These are phyloP conservation scores for Naganishia liquefaciens DNA, from an alignment of 1,284 basidiomycete species.

Conservation along the genomic window DNA sequence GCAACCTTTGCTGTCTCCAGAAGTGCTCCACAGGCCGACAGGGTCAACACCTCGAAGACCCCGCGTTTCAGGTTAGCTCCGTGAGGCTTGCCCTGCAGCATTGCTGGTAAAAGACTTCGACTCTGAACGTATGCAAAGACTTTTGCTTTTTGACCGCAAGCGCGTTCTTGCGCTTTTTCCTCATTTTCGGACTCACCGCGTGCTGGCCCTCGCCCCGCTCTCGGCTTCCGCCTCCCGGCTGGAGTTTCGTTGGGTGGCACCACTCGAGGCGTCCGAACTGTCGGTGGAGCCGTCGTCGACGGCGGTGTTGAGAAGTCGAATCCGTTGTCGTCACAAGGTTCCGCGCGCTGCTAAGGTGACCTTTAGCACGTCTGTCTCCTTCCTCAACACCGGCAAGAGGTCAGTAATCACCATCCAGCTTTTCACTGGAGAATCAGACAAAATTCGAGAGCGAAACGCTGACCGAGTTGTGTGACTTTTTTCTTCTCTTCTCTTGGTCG, in stretches of 20 bases:
- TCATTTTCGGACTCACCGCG: too few species aligned
- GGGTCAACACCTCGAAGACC: too few species aligned
- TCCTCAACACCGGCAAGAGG: conserved; percentile 29
- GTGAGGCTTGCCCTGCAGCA: too few species aligned
- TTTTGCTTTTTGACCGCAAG: background rate
- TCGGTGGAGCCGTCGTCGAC: conserved; percentile 9
- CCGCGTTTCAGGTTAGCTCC: too few species aligned
- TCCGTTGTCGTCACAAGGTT: background rate
- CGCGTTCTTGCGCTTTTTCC: background rate
- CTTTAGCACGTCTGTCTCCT: conserved; percentile 29
- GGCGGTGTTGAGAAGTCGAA: conserved; percentile 1
- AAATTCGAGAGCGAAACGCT: conserved; percentile 2
- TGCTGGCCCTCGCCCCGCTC: background rate
- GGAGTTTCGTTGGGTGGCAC: background rate
- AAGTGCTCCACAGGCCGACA: too few species aligned
- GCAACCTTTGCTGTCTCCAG: too few species aligned
- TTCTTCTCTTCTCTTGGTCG: background rate
- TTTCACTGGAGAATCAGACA: too few species aligned
- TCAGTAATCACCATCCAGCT: conserved; percentile 1
- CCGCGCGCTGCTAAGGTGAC: background rate
- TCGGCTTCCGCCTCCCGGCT: conserved; percentile 8
- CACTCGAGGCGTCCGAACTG: conserved; percentile 15
- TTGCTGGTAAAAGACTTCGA: background rate
- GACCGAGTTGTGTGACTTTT: conserved; percentile 17
- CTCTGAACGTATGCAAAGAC: background rate